Percentiles rank a stretch among this genome's conserved stretches.
phyloP scores from a whole-genome alignment of 1,139 yeast genomes.

The Yamadazyma blattariae region DNA sequence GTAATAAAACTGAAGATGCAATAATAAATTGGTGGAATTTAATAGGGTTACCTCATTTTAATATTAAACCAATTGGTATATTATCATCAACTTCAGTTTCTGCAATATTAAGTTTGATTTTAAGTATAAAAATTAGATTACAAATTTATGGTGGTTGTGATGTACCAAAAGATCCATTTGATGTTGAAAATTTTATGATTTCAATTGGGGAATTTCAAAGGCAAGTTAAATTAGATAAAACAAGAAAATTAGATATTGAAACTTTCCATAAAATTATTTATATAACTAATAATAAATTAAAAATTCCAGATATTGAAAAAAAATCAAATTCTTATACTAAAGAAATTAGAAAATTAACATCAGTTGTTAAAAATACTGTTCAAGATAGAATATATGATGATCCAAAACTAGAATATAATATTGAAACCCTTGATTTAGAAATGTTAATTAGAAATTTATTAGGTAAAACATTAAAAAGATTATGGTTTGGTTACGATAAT shows the following conservation, averaged over 20 bases:
- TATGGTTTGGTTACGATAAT: conserved; percentile 30
- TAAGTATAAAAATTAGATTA: conserved; percentile 65
- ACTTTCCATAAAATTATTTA: conserved; percentile 61
- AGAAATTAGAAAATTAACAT: conserved; percentile 61
- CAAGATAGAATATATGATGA: conserved; percentile 52
- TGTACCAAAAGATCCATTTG: conserved; percentile 86
- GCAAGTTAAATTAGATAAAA: conserved; percentile 56
- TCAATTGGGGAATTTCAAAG: conserved; percentile 60
- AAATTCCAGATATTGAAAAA: conserved; percentile 14
- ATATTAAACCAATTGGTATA: conserved; percentile 50
- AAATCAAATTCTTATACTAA: conserved; percentile 32
- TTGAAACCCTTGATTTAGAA: conserved; percentile 44
- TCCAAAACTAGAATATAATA: conserved; percentile 25
- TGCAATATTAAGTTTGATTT: conserved; percentile 58
- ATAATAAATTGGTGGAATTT: conserved; percentile 79
- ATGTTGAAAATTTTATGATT: conserved; percentile 61
- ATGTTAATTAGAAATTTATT: conserved; percentile 28
- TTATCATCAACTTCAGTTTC: conserved; percentile 68
- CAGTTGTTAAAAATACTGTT: conserved; percentile 69
- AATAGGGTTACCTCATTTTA: conserved; percentile 64
- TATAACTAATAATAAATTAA: conserved; percentile 50
- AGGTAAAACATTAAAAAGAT: conserved; percentile 34
- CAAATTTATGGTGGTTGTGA: conserved; percentile 68
- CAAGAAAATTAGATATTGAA: conserved; percentile 58
- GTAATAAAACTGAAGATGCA: conserved; percentile 73